Evolutionary conservation across 2,329 filamentous ascomycete genomes (phyloP).

Genomic region (Scytalidium sp.): DNA sequence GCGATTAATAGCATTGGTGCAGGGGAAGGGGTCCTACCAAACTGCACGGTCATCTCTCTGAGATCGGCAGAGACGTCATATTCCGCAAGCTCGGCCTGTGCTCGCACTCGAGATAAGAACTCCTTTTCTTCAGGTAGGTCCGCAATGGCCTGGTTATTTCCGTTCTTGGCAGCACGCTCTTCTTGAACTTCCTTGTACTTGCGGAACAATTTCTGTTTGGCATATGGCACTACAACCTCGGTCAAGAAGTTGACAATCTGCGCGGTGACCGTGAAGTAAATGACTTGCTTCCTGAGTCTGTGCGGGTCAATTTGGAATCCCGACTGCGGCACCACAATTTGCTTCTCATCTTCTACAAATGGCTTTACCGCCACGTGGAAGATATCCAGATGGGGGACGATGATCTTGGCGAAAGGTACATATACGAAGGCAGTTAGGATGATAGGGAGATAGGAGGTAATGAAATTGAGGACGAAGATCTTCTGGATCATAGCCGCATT

Average conservation of each 20-base stretch:
- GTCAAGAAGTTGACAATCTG: slow-evolving; percentile 85
- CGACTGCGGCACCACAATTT: slow-evolving; percentile 52
- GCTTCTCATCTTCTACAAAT: slow-evolving; percentile 72
- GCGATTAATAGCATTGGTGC: not conserved
- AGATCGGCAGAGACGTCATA: slow-evolving; percentile 93
- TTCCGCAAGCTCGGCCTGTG: slow-evolving; percentile 75
- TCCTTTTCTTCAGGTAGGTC: slow-evolving; percentile 76
- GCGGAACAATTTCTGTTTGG: slow-evolving; percentile 74
- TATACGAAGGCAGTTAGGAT: slow-evolving; percentile 93
- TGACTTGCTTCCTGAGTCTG: slow-evolving; percentile 84
- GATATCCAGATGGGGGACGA: slow-evolving; percentile 83
- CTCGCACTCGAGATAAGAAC: slow-evolving; percentile 78
- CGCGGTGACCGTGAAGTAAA: slow-evolving; percentile 93
- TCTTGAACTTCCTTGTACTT: slow-evolving; percentile 76
- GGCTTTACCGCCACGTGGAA: slow-evolving; percentile 73
- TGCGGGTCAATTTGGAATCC: slow-evolving; percentile 80
- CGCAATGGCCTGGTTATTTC: slow-evolving; percentile 38
- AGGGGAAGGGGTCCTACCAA: slow-evolving; percentile 41
- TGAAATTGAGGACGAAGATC: slow-evolving; percentile 94
- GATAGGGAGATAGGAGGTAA: slow-evolving; percentile 91
- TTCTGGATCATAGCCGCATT: slow-evolving; percentile 85
- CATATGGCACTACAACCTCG: slow-evolving; percentile 80
- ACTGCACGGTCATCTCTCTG: slow-evolving; percentile 88
- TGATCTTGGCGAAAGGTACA: slow-evolving; percentile 80
- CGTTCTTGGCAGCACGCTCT: slow-evolving; percentile 54